phyloP scores from a whole-genome alignment of 2,329 filamentous ascomycete species.

The Trichoderma brevicompactum region DNA sequence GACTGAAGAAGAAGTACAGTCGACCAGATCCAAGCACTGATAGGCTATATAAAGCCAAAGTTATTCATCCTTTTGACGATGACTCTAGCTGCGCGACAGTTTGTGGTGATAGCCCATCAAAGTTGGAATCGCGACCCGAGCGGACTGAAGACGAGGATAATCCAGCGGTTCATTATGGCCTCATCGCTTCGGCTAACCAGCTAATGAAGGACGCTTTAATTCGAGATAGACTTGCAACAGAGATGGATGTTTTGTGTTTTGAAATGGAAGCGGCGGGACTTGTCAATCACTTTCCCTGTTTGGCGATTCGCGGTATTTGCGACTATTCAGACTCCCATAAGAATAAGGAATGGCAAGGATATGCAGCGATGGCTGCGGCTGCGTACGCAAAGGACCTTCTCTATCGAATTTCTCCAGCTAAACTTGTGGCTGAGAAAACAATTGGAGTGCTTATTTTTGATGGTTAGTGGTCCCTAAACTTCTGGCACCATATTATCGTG shows the following conservation, averaged over 20 bases:
- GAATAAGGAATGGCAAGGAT: constrained; percentile 40
- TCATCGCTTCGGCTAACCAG: constrained; percentile 6
- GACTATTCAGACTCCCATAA: constrained; percentile 20
- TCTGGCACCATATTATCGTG: too few relatives aligned
- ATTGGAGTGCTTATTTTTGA: too few relatives aligned
- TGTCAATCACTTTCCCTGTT: constrained; percentile 34
- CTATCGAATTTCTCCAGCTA: constrained; percentile 1
- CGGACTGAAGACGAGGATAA: constrained; percentile 19
- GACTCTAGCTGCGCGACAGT: neutral
- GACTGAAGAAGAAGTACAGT: neutral
- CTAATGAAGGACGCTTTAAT: neutral
- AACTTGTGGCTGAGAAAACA: neutral
- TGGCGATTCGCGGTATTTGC: constrained; percentile 44
- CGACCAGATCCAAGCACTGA: neutral
- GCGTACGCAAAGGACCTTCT: constrained; percentile 36
- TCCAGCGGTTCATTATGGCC: constrained; percentile 7
- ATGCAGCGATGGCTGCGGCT: constrained; percentile 42
- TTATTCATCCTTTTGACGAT: neutral
- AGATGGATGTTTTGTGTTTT: constrained; percentile 20
- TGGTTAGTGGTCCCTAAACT: too few relatives aligned
- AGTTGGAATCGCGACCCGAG: constrained; percentile 4
- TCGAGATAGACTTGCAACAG: neutral
- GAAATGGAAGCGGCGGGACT: neutral
- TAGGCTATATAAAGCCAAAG: neutral
- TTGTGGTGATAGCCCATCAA: neutral